A percentile compares a stretch with the other conserved stretches of the same genome.
phyloP scores from a whole-genome alignment of 192 early-diverging fungal species.

The Coemansia sp. region DNA sequence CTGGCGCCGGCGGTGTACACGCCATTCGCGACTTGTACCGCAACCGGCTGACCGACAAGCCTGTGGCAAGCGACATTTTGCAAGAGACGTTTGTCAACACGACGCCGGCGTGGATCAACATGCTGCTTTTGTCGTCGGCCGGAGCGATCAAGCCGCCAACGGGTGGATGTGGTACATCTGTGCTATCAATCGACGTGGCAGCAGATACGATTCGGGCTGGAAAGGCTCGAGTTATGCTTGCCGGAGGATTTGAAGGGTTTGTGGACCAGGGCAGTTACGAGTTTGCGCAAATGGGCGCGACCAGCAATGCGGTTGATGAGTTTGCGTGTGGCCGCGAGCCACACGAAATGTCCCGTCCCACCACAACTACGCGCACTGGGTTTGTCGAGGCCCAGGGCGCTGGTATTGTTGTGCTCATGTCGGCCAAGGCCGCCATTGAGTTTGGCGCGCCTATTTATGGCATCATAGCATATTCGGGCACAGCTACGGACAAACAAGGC shows the following conservation, averaged over 20 bases:
- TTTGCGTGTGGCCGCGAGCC: conserved; percentile 80
- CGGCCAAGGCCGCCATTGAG: conserved; percentile 78
- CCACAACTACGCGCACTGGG: conserved; percentile 80
- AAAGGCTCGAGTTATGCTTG: conserved; percentile 91
- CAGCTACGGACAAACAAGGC: conserved; percentile 94
- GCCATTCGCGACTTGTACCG: conserved; percentile 78
- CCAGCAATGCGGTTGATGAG: conserved; percentile 80
- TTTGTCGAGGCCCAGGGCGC: conserved; percentile 97
- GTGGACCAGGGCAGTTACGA: conserved; percentile 92
- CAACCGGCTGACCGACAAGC: conserved; percentile 75
- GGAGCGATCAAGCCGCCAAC: conserved; percentile 81
- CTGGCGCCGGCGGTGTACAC: conserved; percentile 86
- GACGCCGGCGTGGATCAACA: conserved; percentile 89
- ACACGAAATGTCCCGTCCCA: conserved; percentile 87
- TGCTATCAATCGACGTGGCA: conserved; percentile 87
- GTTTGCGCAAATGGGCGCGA: conserved; percentile 99
- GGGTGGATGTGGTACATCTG: conserved; percentile 91
- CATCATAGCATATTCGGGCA: conserved; percentile 81
- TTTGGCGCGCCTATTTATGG: conserved; percentile 92
- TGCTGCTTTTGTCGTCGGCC: conserved; percentile 88
- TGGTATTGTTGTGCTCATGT: conserved; percentile 89
- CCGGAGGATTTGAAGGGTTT: conserved; percentile 92
- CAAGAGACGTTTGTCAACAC: conserved; percentile 82
- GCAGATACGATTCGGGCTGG: conserved; percentile 85
- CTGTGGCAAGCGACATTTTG: conserved; percentile 86